These are phyloP conservation scores for Dalechampia spathulata DNA, from an alignment of 441 rosid species.

Conservation along the genomic window DNA sequence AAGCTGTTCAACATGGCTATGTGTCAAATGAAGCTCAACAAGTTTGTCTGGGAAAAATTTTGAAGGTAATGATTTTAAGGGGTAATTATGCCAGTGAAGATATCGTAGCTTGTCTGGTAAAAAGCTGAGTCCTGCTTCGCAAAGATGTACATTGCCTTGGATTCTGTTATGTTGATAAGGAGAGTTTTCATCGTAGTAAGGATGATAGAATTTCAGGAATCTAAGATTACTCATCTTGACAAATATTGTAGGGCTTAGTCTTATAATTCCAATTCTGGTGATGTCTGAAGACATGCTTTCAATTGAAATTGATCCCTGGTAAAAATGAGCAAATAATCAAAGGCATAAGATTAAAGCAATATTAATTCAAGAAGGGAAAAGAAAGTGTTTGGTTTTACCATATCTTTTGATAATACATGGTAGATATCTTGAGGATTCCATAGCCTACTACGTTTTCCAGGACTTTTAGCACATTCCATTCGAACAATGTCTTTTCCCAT, in stretches of 20 bases:
- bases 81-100: neutral
- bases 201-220: constrained; percentile 4
- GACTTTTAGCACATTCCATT: constrained; percentile 9
- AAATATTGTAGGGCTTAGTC: neutral
- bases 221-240: neutral
- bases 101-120: neutral
- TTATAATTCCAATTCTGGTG: neutral
- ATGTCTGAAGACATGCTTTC: constrained; percentile 8
- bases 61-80: neutral
- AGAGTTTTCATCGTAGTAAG: neutral
- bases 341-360: too few species aligned
- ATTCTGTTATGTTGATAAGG: neutral
- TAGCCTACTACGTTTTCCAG: constrained; percentile 15
- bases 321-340: too few species aligned
- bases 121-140: neutral
- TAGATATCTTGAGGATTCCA: constrained; percentile 8
- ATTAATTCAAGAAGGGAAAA: too few species aligned
- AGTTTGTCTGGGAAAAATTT: neutral
- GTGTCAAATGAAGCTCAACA: neutral
- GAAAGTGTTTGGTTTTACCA: constrained; percentile 1
- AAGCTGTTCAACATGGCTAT: neutral
- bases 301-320: constrained; percentile 4
- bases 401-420: constrained; percentile 3
- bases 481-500: constrained; percentile 33
- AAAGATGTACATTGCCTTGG: neutral